These are phyloP conservation scores for Didymella keratinophila DNA, from an alignment of 2,329 filamentous ascomycete genomes.

Conservation along the genomic window DNA sequence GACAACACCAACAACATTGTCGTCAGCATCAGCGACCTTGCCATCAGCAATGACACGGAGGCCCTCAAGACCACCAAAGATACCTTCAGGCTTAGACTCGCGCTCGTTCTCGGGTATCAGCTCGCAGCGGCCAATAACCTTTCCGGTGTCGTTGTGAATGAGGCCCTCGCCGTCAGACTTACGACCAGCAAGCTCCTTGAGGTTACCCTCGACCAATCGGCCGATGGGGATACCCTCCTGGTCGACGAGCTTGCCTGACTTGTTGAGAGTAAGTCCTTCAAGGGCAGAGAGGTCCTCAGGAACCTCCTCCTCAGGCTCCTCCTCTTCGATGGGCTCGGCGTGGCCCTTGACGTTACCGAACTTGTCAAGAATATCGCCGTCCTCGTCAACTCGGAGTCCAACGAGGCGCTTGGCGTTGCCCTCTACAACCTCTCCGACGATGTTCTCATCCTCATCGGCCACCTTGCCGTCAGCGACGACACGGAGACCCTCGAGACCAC, in stretches of 20 bases:
- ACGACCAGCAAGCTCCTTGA: slow-evolving; percentile 69
- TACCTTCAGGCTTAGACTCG: slow-evolving; percentile 59
- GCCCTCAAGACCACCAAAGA: slow-evolving; percentile 59
- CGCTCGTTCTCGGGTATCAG: slow-evolving; percentile 72
- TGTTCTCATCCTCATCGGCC: slow-evolving; percentile 60
- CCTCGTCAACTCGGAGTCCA: slow-evolving; percentile 67
- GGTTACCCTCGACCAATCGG: slow-evolving; percentile 71
- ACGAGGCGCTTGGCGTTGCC: slow-evolving; percentile 67
- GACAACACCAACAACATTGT: slow-evolving; percentile 61
- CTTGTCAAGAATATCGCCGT: slow-evolving; percentile 69
- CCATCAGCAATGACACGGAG: slow-evolving; percentile 58
- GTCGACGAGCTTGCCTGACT: slow-evolving; percentile 59
- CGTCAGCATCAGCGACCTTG: slow-evolving; percentile 59
- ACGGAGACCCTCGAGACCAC: slow-evolving; percentile 58
- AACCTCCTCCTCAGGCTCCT: slow-evolving; percentile 49
- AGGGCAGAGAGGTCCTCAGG: slow-evolving; percentile 57
- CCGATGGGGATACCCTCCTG: slow-evolving; percentile 62
- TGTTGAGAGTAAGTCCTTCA: slow-evolving; percentile 58
- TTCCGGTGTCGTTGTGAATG: slow-evolving; percentile 74
- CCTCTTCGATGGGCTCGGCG: slow-evolving; percentile 63
- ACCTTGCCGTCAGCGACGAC: slow-evolving; percentile 59
- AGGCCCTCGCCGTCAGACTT: slow-evolving; percentile 77
- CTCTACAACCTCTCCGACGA: slow-evolving; percentile 63
- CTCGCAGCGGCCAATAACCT: slow-evolving; percentile 72
- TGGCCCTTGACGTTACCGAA: slow-evolving; percentile 68